These are phyloP conservation scores for Rhizophlyctis rosea DNA, from an alignment of 192 early-diverging fungal species.

Conservation along the genomic window DNA sequence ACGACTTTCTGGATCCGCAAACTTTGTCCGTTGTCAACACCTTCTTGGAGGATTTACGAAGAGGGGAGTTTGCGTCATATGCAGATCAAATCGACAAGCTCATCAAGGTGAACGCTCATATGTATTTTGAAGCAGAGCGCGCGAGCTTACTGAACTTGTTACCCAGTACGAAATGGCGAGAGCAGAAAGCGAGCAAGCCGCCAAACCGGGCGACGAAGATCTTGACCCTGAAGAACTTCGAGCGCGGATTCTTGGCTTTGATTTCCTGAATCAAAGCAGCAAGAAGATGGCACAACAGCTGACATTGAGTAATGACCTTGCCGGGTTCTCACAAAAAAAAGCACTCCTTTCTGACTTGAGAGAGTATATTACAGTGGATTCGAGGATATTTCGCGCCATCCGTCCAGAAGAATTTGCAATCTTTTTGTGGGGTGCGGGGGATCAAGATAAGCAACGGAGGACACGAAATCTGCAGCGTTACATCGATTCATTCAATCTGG, in stretches of 20 bases:
- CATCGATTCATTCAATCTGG: slow-evolving; percentile 36
- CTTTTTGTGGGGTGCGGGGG: slow-evolving; percentile 22
- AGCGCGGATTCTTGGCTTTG: slow-evolving; percentile 19
- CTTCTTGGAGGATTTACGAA: slow-evolving; percentile 17
- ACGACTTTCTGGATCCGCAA: slow-evolving; percentile 26
- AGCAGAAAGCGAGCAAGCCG: neutral
- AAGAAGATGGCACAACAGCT: slow-evolving; percentile 36
- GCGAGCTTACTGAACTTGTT: neutral
- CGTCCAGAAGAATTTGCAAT: slow-evolving; percentile 31
- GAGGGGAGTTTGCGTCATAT: slow-evolving; percentile 11
- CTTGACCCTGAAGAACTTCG: slow-evolving; percentile 19
- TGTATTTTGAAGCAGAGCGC: no score
- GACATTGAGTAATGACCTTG: slow-evolving; percentile 28
- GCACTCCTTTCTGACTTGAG: no score
- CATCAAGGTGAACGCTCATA: neutral
- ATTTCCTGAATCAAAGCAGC: slow-evolving; percentile 24
- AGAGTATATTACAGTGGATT: slow-evolving; percentile 31
- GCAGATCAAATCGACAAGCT: slow-evolving; percentile 22
- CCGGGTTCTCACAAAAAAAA: no score
- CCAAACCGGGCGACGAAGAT: neutral
- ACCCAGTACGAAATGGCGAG: neutral
- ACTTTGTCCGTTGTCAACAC: slow-evolving; percentile 18
- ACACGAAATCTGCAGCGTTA: slow-evolving; percentile 25
- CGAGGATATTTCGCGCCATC: slow-evolving; percentile 29
- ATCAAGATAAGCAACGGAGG: neutral